Percentiles rank a stretch among this genome's conserved stretches.
These are phyloP conservation scores for Nothophoma quercina DNA, from an alignment of 2,329 filamentous ascomycete genomes.

Conservation along the genomic window DNA sequence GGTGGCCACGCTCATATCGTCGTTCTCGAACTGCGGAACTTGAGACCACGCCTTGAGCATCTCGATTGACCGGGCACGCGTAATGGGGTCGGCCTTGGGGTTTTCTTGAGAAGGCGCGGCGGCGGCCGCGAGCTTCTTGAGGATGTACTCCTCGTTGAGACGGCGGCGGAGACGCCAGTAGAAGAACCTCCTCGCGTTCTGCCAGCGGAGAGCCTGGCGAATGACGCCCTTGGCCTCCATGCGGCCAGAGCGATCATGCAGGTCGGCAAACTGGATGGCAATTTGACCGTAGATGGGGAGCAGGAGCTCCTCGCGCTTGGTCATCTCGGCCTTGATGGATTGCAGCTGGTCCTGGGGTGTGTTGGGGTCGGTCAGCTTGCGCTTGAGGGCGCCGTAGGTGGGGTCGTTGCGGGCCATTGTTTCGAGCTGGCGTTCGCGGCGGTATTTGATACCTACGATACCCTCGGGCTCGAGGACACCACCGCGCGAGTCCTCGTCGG, in stretches of 20 bases:
- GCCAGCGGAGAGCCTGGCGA: conserved; percentile 83
- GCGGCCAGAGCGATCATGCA: conserved; percentile 94
- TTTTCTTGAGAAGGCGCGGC: conserved; percentile 52
- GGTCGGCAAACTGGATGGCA: conserved; percentile 93
- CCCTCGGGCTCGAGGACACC: conserved; percentile 98
- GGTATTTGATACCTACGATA: conserved; percentile 98
- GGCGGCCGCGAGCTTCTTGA: conserved; percentile 78
- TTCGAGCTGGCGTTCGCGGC: conserved; percentile 94
- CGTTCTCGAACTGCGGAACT: conserved; percentile 76
- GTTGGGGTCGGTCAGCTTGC: conserved; percentile 72
- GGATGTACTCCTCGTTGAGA: conserved; percentile 95
- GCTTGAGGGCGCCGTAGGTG: conserved; percentile 82
- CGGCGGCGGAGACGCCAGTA: conserved; percentile 99
- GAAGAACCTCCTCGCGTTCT: conserved; percentile 93
- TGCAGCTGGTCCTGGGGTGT: conserved; percentile 77
- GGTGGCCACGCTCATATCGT: conserved; percentile 83
- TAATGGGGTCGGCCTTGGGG: conserved; percentile 50
- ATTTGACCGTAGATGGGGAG: conserved; percentile 95
- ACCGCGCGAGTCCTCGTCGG: conserved; percentile 90
- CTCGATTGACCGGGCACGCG: conserved; percentile 72
- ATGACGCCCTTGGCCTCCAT: conserved; percentile 99
- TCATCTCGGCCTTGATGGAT: conserved; percentile 84
- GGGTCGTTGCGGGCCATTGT: conserved; percentile 95
- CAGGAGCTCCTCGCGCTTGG: conserved; percentile 82
- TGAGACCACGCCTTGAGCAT: conserved; percentile 84